Evolutionary conservation across 129 eudicot species (phyloP).

Genomic region (Oenanthe sinensis): DNA sequence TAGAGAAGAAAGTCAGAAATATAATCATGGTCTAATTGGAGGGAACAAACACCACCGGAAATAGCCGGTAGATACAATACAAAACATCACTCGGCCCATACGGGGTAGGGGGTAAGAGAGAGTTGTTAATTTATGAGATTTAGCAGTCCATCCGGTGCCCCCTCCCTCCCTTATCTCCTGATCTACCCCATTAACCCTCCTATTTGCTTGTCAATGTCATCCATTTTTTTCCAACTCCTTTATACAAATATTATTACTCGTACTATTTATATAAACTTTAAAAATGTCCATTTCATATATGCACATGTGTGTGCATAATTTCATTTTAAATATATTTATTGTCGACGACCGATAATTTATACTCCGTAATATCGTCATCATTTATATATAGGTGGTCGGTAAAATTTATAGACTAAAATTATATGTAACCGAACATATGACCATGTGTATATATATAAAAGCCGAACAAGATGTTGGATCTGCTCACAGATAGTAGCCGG

Average conservation of each 20-base stretch:
- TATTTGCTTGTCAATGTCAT: background rate
- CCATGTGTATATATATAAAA: background rate
- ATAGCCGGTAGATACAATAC: background rate
- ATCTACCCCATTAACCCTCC: background rate
- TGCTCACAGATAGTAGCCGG: slow-evolving; percentile 6
- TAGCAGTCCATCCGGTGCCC: background rate
- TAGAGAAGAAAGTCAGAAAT: background rate
- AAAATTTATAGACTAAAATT: background rate
- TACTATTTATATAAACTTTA: background rate
- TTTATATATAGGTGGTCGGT: background rate
- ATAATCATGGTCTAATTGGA: background rate
- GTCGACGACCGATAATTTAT: background rate
- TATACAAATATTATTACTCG: background rate
- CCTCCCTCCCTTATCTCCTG: slow-evolving; percentile 55
- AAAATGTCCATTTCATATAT: background rate
- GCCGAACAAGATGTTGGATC: slow-evolving; percentile 10
- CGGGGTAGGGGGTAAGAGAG: slow-evolving; percentile 1
- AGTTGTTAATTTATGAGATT: background rate
- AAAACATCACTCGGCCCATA: background rate
- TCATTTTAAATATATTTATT: no score
- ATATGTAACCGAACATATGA: background rate
- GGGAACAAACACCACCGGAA: background rate
- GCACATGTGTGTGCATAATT: no score
- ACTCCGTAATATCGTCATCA: background rate
- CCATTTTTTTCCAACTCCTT: background rate